Conservation (phyloP, 257 asterid species). For the Solanum etuberosum region DNA sequence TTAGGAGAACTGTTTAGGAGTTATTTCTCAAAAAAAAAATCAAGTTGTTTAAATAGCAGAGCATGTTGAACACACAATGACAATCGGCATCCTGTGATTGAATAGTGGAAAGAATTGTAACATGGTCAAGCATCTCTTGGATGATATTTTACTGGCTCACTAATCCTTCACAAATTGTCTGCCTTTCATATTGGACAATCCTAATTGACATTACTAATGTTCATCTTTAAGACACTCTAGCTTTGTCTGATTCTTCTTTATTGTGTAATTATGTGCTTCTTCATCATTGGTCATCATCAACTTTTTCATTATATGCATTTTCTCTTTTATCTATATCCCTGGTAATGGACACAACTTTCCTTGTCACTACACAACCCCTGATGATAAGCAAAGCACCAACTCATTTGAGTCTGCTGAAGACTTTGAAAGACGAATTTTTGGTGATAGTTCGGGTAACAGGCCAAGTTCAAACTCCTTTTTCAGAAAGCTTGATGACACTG, state of each 20-base stretch:
- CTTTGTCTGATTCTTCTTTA: neutral
- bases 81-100: neutral
- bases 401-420: constrained; percentile 33
- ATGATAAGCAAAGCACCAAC: constrained; percentile 12
- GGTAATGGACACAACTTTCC: neutral
- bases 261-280: neutral
- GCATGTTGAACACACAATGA: neutral
- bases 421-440: constrained; percentile 28
- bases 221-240: neutral
- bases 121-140: neutral
- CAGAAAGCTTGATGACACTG: constrained; percentile 32
- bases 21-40: neutral
- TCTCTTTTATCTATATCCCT: neutral
- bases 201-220: neutral
- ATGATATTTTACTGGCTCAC: neutral
- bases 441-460: constrained; percentile 8
- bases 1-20: neutral
- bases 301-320: neutral
- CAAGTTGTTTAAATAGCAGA: neutral
- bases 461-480: constrained; percentile 27
- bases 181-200: neutral
- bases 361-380: constrained; percentile 13
- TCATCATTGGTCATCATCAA: neutral
- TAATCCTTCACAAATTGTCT: neutral
- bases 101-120: neutral